Evolutionary conservation across 202 grass and related monocot genomes (phyloP).

Genomic region (Zoysia matrella): DNA sequence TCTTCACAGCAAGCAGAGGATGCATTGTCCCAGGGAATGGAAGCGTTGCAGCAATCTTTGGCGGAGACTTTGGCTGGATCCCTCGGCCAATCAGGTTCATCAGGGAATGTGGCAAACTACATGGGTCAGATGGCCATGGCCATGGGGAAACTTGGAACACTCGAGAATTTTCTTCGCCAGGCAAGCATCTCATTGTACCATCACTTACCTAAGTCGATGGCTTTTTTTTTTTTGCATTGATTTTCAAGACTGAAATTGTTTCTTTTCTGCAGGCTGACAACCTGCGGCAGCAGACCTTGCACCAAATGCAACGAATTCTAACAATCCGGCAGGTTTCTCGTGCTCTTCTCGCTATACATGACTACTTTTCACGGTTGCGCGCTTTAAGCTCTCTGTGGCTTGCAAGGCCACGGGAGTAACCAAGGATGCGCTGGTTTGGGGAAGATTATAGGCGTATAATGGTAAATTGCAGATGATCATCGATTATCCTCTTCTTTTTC

Average conservation of each 20-base stretch:
- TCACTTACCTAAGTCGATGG: no score
- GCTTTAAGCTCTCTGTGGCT: constrained; percentile 76
- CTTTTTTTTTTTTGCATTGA: background rate
- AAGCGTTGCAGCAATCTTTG: no score
- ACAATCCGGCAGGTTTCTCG: no score
- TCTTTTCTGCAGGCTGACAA: constrained; percentile 64
- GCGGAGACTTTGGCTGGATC: no score
- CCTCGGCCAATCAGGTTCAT: no score
- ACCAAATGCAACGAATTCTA: background rate
- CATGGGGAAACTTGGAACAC: no score
- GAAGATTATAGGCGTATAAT: background rate
- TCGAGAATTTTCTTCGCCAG: constrained; percentile 76
- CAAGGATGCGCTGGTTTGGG: background rate
- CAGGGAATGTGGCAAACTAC: no score
- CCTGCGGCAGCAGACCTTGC: constrained; percentile 69
- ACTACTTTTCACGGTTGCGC: no score
- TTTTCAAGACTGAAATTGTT: background rate
- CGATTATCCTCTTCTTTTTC: background rate
- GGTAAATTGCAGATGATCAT: constrained; percentile 12
- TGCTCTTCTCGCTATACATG: no score
- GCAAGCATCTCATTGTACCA: constrained; percentile 31
- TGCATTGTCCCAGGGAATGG: no score
- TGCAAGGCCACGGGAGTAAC: constrained; percentile 67
- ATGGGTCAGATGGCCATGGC: no score
- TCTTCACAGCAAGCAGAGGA: no score